Conservation (phyloP, 2,329 filamentous ascomycete species). For the Trichoderma guizhouense region DNA sequence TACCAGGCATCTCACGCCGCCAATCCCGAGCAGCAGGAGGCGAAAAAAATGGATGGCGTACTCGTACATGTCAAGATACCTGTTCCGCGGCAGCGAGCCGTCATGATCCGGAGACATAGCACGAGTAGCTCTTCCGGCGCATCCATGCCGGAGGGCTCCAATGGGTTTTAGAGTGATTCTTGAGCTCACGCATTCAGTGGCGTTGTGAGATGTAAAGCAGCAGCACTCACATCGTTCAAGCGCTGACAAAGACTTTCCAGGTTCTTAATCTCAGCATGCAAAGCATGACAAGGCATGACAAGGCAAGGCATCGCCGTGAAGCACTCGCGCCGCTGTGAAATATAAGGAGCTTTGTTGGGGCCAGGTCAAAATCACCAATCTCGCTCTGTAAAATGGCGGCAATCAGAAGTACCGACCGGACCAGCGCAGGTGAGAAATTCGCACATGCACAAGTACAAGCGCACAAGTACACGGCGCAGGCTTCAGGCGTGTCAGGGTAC, state of each 20-base stretch:
- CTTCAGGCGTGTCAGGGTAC: background rate
- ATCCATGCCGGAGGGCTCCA: background rate
- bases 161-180: background rate
- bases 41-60: background rate
- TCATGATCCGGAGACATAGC: background rate
- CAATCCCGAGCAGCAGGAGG: background rate
- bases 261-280: background rate
- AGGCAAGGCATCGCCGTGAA: background rate
- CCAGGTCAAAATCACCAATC: constrained; percentile 5
- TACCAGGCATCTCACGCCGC: background rate
- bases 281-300: background rate
- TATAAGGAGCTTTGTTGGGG: constrained; percentile 1
- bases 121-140: constrained; percentile 8
- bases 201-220: background rate
- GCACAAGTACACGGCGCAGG: background rate
- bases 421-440: background rate
- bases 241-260: background rate
- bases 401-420: background rate
- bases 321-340: background rate
- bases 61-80: background rate
- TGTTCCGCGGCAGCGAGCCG: constrained; percentile 12
- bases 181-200: background rate
- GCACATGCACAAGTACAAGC: background rate
- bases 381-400: constrained; percentile 3
- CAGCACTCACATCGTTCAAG: background rate